Evolutionary conservation across 306 rosid genomes (phyloP).

Genomic region (Begonia masoniana): DNA sequence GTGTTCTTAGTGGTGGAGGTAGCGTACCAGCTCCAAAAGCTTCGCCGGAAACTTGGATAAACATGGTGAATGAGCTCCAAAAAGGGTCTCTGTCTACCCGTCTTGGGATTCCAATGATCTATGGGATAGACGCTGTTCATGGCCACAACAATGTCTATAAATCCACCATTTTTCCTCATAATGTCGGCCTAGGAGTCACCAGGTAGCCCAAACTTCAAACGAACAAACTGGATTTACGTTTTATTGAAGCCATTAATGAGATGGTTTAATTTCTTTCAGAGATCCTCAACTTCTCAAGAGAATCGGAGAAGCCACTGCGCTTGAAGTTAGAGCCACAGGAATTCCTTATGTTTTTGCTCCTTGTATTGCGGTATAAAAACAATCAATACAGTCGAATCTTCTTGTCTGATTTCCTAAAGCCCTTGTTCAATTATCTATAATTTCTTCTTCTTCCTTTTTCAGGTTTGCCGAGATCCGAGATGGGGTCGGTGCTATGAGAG

Average conservation of each 20-base stretch:
- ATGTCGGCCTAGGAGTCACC: conserved; percentile 90
- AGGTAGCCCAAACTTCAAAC: conserved; percentile 31
- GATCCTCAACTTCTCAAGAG: conserved; percentile 73
- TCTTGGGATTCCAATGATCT: conserved; percentile 93
- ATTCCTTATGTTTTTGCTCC: conserved; percentile 90
- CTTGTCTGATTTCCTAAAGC: neutral
- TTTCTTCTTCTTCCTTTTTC: conserved; percentile 6
- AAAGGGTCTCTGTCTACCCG: conserved; percentile 61
- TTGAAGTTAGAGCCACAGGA: conserved; percentile 97
- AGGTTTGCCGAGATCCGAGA: conserved; percentile 99
- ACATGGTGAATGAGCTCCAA: conserved; percentile 75
- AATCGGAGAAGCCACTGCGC: conserved; percentile 95
- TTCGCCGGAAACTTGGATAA: conserved; percentile 57
- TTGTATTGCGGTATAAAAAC: conserved; percentile 73
- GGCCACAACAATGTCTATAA: conserved; percentile 87
- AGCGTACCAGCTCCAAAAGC: conserved; percentile 87
- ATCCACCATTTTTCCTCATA: conserved; percentile 85
- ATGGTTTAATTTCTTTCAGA: conserved; percentile 22
- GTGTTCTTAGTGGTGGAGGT: conserved; percentile 97
- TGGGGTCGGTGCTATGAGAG: conserved; percentile 99
- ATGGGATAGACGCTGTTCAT: conserved; percentile 95
- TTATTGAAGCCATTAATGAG: neutral
- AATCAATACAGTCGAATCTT: neutral
- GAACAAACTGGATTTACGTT: neutral
- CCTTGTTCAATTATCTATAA: conserved; percentile 1